These are phyloP conservation scores for Hermanozyma aechmeae DNA, from an alignment of 805 yeast species.

Conservation along the genomic window DNA sequence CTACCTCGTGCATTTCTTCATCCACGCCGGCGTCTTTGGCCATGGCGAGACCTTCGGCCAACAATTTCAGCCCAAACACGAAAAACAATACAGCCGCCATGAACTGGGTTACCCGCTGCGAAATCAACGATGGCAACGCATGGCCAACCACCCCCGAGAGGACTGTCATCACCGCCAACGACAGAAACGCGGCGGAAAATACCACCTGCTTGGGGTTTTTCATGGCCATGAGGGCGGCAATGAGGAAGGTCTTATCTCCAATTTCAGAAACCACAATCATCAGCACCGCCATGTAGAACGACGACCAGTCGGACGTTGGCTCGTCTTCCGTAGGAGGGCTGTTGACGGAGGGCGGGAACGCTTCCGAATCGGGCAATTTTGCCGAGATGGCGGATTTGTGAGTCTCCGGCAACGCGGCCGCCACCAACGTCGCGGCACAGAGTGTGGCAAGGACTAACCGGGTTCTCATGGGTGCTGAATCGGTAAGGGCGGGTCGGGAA, in stretches of 20 bases:
- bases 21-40: slow-evolving; percentile 77
- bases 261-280: slow-evolving; percentile 95
- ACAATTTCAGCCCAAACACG: slow-evolving; percentile 69
- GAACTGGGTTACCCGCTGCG: slow-evolving; percentile 71
- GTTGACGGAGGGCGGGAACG: neutral
- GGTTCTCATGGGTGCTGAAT: too few species aligned
- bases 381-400: neutral
- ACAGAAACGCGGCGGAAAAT: slow-evolving; percentile 79
- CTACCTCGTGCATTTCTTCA: slow-evolving; percentile 95
- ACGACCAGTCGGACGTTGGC: neutral
- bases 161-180: slow-evolving; percentile 84
- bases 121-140: slow-evolving; percentile 74
- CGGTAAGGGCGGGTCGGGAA: too few species aligned
- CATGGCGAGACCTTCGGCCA: slow-evolving; percentile 79
- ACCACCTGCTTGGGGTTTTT: slow-evolving; percentile 75
- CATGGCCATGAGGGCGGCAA: slow-evolving; percentile 98
- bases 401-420: neutral
- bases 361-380: neutral
- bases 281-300: slow-evolving; percentile 66
- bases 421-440: neutral
- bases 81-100: slow-evolving; percentile 76
- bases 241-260: slow-evolving; percentile 94
- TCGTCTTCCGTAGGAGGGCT: neutral
- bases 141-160: slow-evolving; percentile 89
- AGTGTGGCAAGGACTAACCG: too few species aligned